Base-by-base conservation (phyloP, 2,329 filamentous ascomycete genomes). In the Alternaria angustiovoidea region DNA sequence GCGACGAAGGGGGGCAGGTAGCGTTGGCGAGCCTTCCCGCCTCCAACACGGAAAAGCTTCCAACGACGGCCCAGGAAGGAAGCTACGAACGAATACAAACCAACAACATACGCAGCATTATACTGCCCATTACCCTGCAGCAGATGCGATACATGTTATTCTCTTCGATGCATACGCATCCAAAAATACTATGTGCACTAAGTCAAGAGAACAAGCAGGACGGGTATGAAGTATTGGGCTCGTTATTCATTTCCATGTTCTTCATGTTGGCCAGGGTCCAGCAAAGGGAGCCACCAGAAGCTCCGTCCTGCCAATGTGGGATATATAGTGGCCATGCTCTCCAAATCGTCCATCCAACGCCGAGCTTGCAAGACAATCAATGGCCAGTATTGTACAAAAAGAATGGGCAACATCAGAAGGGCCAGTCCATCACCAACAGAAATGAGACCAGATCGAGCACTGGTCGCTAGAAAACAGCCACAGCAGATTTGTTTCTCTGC, bases 191-290 rank as follows among this genome's bases (percentile, higher is more conserved):
- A 20, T 20, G 16, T 22, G 20, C n/a, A 39, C 24, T 43, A 24
- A 53, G 28, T 7, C 3, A n/a, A 44, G 22, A 20, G 22, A 7
- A n/a, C 22, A 28, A 24, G 32, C 54, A 34, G 14, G 22, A 22
- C 11, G 2, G 20, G 6, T 8, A 18, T 47, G 30, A 26, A n/a
- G 26, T 26, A 38, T 53, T 53, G 48, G 44, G 22, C 26, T 66
- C 63, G 63, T 66, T 46, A 66, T 58, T 71, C 64, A 52, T 68
- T 58, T 70, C 51, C 52, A 65, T 48, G 48, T 63, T 68, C 61
- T 52, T 65, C 52, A 55, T 55, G 39, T 59, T 63, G 63, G 59
- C 56, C 39, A 59, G 51, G 49, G 51, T 22, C 18, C 32, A 41
- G 39, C 47, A 36, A 46, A 54, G 18, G 55, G 36, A 41, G 24